Conservation (phyloP, 768 basidiomycete species). For the Porphyrellus cyaneotinctus region DNA sequence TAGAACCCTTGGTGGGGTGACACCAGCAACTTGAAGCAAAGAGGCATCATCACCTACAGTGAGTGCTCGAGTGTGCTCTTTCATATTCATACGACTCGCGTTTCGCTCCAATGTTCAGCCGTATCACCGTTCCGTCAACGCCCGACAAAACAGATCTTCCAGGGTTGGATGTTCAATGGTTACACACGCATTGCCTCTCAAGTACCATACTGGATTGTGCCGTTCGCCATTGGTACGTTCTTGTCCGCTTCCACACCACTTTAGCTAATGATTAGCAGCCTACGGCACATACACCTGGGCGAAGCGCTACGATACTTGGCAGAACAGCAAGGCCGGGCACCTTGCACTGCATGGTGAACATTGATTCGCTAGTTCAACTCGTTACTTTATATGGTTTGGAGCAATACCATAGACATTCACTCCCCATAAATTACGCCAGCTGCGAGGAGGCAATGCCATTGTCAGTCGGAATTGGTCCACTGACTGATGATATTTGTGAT, state of each 20-base stretch:
- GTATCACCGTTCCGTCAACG: conserved; percentile 81
- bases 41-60: conserved; percentile 81
- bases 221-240: conserved; percentile 70
- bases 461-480: not conserved
- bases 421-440: not conserved
- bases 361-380: conserved; percentile 13
- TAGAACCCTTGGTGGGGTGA: conserved; percentile 94
- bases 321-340: conserved; percentile 82
- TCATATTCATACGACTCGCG: not conserved
- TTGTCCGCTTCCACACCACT: not conserved
- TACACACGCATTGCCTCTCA: conserved; percentile 72
- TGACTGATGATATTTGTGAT: conserved; percentile 17
- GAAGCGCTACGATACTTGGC: conserved; percentile 58
- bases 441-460: not conserved
- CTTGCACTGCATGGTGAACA: conserved; percentile 41
- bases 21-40: conserved; percentile 61
- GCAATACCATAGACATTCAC: conserved; percentile 15
- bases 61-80: conserved; percentile 32
- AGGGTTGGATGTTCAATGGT: conserved; percentile 82
- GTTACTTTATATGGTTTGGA: conserved; percentile 10
- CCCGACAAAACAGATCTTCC: conserved; percentile 65
- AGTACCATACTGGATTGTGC: conserved; percentile 73
- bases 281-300: conserved; percentile 81
- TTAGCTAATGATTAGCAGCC: conserved; percentile 40
- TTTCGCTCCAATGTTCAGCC: conserved; percentile 41